These are phyloP conservation scores for Colletotrichum sidae DNA, from an alignment of 2,329 filamentous ascomycete genomes.

Conservation along the genomic window DNA sequence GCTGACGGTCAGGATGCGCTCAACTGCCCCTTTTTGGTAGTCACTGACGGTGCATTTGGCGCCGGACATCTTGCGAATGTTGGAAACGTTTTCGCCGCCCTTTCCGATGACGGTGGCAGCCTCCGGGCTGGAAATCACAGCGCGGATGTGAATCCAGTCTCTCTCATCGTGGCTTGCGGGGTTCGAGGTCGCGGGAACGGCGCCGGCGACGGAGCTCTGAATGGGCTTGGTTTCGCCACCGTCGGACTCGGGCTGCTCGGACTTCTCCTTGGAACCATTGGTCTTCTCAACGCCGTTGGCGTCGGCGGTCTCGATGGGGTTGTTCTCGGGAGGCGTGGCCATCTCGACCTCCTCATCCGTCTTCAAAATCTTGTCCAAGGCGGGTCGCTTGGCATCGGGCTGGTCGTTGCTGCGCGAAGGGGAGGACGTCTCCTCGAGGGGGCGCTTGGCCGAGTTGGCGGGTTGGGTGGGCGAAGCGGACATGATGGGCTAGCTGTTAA, in stretches of 20 bases:
- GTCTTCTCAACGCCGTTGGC: slow-evolving; percentile 62
- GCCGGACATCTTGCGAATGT: slow-evolving; percentile 93
- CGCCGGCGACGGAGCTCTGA: slow-evolving; percentile 47
- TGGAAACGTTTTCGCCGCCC: slow-evolving; percentile 97
- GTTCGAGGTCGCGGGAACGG: slow-evolving; percentile 54
- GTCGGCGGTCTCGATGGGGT: slow-evolving; percentile 54
- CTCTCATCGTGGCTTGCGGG: slow-evolving; percentile 84
- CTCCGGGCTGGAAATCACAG: slow-evolving; percentile 96
- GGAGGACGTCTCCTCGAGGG: slow-evolving; percentile 95
- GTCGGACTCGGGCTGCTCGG: slow-evolving; percentile 75
- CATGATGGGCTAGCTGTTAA: slow-evolving; percentile 60
- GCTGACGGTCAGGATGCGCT: slow-evolving; percentile 97
- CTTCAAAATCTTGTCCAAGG: slow-evolving; percentile 90
- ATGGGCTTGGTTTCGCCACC: slow-evolving; percentile 61
- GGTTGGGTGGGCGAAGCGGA: slow-evolving; percentile 76
- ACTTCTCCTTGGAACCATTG: slow-evolving; percentile 62
- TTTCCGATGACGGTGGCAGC: slow-evolving; percentile 98
- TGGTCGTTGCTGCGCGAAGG: slow-evolving; percentile 92
- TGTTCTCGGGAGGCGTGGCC: slow-evolving; percentile 51
- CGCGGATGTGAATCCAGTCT: slow-evolving; percentile 95
- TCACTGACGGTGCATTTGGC: slow-evolving; percentile 99
- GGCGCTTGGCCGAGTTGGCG: slow-evolving; percentile 85
- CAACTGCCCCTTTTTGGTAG: slow-evolving; percentile 95
- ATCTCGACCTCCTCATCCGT: slow-evolving; percentile 68
- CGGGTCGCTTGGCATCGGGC: slow-evolving; percentile 96